These are phyloP conservation scores for Aquilaria sinensis DNA, from an alignment of 345 rosid species.

Conservation along the genomic window DNA sequence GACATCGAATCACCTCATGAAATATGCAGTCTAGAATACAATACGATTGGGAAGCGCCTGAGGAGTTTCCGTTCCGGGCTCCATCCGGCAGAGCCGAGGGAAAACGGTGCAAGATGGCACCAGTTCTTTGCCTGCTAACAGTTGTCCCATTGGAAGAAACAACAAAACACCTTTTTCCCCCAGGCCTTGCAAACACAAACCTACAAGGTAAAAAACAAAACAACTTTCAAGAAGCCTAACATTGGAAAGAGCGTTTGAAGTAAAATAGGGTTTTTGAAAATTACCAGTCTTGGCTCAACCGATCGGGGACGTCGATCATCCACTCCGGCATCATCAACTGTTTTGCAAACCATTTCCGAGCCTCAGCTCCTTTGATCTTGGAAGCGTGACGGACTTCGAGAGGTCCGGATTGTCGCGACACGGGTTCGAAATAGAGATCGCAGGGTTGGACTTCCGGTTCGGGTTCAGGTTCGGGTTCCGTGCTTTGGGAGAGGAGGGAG, in stretches of 20 bases:
- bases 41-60: conserved; percentile 69
- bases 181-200: conserved; percentile 80
- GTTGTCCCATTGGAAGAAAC: conserved; percentile 79
- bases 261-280: background rate
- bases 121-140: conserved; percentile 69
- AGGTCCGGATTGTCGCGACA: conserved; percentile 20
- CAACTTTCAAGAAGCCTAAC: conserved; percentile 1
- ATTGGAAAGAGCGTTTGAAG: background rate
- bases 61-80: conserved; percentile 48
- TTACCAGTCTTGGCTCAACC: conserved; percentile 65
- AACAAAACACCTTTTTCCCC: conserved; percentile 86
- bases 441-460: conserved; percentile 22
- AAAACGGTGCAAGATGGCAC: conserved; percentile 69
- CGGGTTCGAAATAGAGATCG: conserved; percentile 13
- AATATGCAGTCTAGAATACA: conserved; percentile 90
- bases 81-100: conserved; percentile 89
- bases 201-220: conserved; percentile 22
- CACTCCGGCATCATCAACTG: conserved; percentile 94
- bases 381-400: conserved; percentile 64
- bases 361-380: conserved; percentile 64
- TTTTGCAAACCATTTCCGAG: conserved; percentile 79
- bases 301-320: conserved; percentile 94
- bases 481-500: conserved; percentile 36
- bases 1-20: conserved; percentile 60
- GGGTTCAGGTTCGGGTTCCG: conserved; percentile 33